Evolutionary conservation across 805 yeast genomes (phyloP), one percentile per base, ranked within the genome.

Genomic region (Schizosaccharomyces osmophilus): DNA sequence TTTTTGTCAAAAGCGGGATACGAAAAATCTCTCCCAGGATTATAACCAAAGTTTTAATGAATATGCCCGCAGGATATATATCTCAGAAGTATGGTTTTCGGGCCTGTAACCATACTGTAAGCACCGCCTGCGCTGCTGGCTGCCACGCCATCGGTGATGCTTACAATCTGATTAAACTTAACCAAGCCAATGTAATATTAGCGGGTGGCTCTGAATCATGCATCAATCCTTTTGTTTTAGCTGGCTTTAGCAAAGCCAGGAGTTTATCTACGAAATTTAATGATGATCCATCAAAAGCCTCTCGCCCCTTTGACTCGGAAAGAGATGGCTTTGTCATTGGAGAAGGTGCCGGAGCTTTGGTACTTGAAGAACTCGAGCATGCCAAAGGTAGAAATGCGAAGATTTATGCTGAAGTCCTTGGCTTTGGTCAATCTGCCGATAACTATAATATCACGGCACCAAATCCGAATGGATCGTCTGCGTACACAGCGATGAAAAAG

Each of bases 121-220:
- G 95, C 1, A 88, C 97, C 0, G 98, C 98, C 0, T 93, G 99
- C 74, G 95, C 99, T 3, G 88, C 98, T 0, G 99, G 99, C 0
- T 79, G 84, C 36, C 94, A 93, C 68, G 79, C 96, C 0, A 83
- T 93, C 59, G 97, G 97, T 3, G 99, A 93, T 69, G 97, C 96
- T 0, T 79, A 77, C 65, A 79, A 89, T 67, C 83, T 89, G 67
- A 86, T 93, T 63, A 73, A 77, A 63, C 82, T 82, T 62, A 94
- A 86, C 3, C 84, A 85, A 72, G 87, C 90, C 11, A 83, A 88
- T 65, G 86, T 84, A 3, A 85, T 89, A 82, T 76, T 93, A 9
- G 93, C 95, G 8, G 98, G 98, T n/a, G 95, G 96, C 1, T 75
- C 95, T 2, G 99, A 93, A 67, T 82, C 90, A 2, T 79, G 87